Evolutionary conservation across 148 eudicot species (phyloP).

Genomic region (Vaccinium macrocarpon): DNA sequence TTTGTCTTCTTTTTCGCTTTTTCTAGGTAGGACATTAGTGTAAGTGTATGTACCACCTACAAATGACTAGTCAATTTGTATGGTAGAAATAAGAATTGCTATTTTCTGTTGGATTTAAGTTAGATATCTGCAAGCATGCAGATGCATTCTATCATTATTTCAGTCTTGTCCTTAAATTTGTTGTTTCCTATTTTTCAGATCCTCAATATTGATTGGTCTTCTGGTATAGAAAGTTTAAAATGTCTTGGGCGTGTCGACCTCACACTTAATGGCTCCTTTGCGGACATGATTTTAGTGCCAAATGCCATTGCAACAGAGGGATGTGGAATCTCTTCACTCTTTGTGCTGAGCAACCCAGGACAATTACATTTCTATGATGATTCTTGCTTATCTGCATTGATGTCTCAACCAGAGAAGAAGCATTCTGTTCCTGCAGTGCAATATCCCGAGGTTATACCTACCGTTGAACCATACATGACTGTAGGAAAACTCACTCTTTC

Average conservation of each 20-base stretch:
- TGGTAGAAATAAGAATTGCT: background rate
- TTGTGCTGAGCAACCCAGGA: conserved; percentile 82
- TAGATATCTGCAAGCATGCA: background rate
- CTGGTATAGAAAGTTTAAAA: conserved; percentile 61
- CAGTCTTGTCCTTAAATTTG: conserved; percentile 10
- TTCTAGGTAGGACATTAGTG: background rate
- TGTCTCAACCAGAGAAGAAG: conserved; percentile 50
- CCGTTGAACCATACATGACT: conserved; percentile 75
- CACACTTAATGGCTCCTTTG: conserved; percentile 84
- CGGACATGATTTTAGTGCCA: conserved; percentile 67
- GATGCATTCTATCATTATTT: conserved; percentile 13
- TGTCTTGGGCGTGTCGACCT: conserved; percentile 70
- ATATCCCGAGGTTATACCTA: conserved; percentile 65
- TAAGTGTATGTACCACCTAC: background rate
- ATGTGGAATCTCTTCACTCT: conserved; percentile 48
- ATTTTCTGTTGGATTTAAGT: background rate
- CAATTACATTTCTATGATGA: conserved; percentile 77
- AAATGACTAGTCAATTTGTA: background rate
- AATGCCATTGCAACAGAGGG: conserved; percentile 38
- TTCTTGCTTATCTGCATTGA: conserved; percentile 51
- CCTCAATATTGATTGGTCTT: conserved; percentile 85
- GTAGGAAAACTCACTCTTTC: conserved; percentile 50
- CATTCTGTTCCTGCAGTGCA: conserved; percentile 42
- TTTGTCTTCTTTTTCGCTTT: background rate
- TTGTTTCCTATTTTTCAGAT: conserved; percentile 51